Evolutionary conservation across 306 rosid genomes (phyloP), one percentile per base, ranked within the genome.

Genomic region (Castanopsis chinensis): DNA sequence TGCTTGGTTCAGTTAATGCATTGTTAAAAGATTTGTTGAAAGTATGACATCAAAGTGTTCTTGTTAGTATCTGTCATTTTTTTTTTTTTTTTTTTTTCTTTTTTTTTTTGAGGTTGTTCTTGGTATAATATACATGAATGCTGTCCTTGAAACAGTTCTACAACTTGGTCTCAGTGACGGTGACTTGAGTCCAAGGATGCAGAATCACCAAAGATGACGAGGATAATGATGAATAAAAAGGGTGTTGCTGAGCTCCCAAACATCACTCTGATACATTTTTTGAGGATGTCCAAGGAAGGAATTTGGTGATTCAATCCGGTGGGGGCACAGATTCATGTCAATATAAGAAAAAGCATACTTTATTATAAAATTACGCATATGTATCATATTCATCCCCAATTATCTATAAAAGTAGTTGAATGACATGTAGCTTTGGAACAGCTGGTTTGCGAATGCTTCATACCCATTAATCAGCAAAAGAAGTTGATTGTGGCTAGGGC

Each of bases 201-300:
- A 17, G 78, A 84, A 55, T 69, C 86, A 2, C 53, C 78, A 3
- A 94, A 94, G 87, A 77, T 85, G 84, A 94, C 99, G 1, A 86
- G 49, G 82, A 90, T 92, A 82, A 86, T 86, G 69, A 91, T 72
- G 87, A 92, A 90, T 85, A 90, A 89, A 23, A 87, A 54, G 78
- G 82, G 87, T 69, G 71, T 78, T 41, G 84, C 86, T 9, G 83
- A 85, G 82, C 79, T 91, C 75, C 86, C 93, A 54, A 92, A 76
- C 6, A 89, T 89, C 81, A 87, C 91, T 9, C 80, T 91, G 19
- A 64, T 91, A 80, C 90, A 90, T 79, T 92, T 86, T 78, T 87
- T 94, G 80, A 94, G 90, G 80, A 87, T 91, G 97, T 82, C 95
- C 74, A 94, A 89, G 90, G 92, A 89, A 88, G 97, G 97, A 75